These are phyloP conservation scores for Phaeodactylum tricornutum DNA, from an alignment of 108 stramenopile genomes.

Conservation along the genomic window DNA sequence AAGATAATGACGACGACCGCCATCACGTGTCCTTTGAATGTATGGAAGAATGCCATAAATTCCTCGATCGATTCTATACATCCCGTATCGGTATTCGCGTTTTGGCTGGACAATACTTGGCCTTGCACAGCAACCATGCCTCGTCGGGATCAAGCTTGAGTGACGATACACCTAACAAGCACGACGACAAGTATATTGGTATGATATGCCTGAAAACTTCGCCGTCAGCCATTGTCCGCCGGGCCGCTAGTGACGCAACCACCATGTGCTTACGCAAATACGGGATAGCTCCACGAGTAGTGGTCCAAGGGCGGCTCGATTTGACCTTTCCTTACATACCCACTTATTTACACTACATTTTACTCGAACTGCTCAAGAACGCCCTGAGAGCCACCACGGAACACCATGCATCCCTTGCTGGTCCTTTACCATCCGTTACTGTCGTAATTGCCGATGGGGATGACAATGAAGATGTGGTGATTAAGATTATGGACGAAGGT, in stretches of 20 bases:
- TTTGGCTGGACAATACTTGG: slow-evolving; percentile 77
- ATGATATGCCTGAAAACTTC: slow-evolving; percentile 36
- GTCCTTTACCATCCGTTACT: slow-evolving; percentile 39
- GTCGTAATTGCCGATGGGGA: slow-evolving; percentile 84
- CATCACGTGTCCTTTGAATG: slow-evolving; percentile 15
- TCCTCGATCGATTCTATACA: slow-evolving; percentile 86
- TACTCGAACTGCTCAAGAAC: slow-evolving; percentile 90
- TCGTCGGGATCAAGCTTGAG: background rate
- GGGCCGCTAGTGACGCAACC: slow-evolving; percentile 68
- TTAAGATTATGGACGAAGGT: slow-evolving; percentile 87
- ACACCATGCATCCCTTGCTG: slow-evolving; percentile 36
- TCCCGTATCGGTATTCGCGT: slow-evolving; percentile 82
- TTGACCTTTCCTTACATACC: slow-evolving; percentile 75
- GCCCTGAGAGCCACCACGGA: slow-evolving; percentile 84
- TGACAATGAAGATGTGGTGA: slow-evolving; percentile 59
- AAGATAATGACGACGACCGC: slow-evolving; percentile 2
- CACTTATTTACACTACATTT: slow-evolving; percentile 69
- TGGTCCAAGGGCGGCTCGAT: slow-evolving; percentile 58
- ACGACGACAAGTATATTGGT: slow-evolving; percentile 42
- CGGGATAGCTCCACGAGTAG: slow-evolving; percentile 70
- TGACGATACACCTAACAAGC: background rate
- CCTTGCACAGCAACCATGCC: slow-evolving; percentile 26
- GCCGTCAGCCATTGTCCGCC: slow-evolving; percentile 53
- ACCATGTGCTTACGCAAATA: slow-evolving; percentile 63
- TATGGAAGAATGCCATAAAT: slow-evolving; percentile 49